Conservation (phyloP, 2,329 filamentous ascomycete species). For the Scorias spongiosa region DNA sequence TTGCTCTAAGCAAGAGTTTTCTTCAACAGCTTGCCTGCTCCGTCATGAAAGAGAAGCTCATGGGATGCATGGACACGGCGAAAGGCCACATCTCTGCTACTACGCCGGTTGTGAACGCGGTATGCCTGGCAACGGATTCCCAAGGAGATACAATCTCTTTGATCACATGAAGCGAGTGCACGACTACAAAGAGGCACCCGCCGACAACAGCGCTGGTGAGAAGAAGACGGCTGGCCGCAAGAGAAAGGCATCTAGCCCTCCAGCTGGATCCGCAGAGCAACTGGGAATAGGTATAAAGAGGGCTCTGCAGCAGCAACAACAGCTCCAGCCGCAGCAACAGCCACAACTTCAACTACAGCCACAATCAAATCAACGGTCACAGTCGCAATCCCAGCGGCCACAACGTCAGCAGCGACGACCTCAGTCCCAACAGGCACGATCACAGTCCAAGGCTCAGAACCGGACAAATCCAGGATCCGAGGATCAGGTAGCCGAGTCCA, state of each 20-base stretch:
- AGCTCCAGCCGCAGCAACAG: not conserved
- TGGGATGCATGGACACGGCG: conserved; percentile 85
- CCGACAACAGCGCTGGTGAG: conserved; percentile 3
- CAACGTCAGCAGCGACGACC: not conserved
- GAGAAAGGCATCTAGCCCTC: conserved; percentile 11
- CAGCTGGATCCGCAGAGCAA: conserved; percentile 8
- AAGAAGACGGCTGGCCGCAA: conserved; percentile 14
- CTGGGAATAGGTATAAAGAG: conserved; percentile 2
- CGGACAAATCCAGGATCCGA: not conserved
- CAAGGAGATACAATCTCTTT: conserved; percentile 84
- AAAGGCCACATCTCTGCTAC: conserved; percentile 80
- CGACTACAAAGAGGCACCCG: conserved; percentile 30
- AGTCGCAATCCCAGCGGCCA: not conserved
- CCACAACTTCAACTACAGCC: not conserved
- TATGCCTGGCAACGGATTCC: conserved; percentile 72
- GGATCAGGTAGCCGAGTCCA: not conserved
- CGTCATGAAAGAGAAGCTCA: conserved; percentile 93
- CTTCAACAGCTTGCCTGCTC: conserved; percentile 85
- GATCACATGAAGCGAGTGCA: conserved; percentile 97
- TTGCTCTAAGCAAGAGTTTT: conserved; percentile 79
- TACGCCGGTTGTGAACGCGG: conserved; percentile 80
- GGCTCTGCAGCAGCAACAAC: not conserved
- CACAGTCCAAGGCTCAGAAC: not conserved
- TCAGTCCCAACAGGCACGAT: not conserved
- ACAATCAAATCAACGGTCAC: not conserved